Base-by-base conservation (phyloP, 352 stramenopile genomes). In the Plasmopara muralis region DNA sequence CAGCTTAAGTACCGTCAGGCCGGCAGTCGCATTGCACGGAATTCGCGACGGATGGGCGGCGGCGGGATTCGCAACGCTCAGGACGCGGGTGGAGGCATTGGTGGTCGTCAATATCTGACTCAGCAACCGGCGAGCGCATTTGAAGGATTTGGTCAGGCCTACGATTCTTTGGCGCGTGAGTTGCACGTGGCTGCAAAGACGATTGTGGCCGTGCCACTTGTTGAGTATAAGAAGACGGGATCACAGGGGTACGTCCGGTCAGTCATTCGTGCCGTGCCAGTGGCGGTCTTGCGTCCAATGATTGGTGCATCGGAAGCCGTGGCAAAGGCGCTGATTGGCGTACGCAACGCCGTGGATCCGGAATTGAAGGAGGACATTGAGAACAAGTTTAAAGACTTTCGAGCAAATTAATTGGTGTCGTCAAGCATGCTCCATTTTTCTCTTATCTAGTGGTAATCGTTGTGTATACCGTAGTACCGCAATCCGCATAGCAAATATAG, bases 321-420 rank as follows among this genome's bases (percentile, higher is more conserved):
- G 53, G 88, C 84, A 38, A 90, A 91, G 52, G 83, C 84, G 47
- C 63, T 95, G 12, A 92, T 93, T 48, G 84, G 84, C 13, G 83
- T 92, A 15, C 82, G 84, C 56, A 95, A 95, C 50, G 79, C 77
- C 4, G 83, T 95, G 47, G 83, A 93, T 49, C 84, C 84, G 31
- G 84, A 95, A 61, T 70, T 93, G 38, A 95, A 91, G 58, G 84
- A 95, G 53, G 83, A 95, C 60, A 91, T 95, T 42, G 81, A 92
- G 68, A 95, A 95, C 67, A 95, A 95, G 66, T 95, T 93, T 53
- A 95, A 95, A 74, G 82, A 94, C 68, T 87, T 90, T 50, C 74
- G 80, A 25, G 51, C 55, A 14, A 71, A 66, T 34, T 76, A 43
- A 71, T 47, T 35, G 31, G 31, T 15, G 37, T 16, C 14, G 37